These are phyloP conservation scores for Ogataea saltuana DNA, from an alignment of 805 yeast species.

Conservation along the genomic window DNA sequence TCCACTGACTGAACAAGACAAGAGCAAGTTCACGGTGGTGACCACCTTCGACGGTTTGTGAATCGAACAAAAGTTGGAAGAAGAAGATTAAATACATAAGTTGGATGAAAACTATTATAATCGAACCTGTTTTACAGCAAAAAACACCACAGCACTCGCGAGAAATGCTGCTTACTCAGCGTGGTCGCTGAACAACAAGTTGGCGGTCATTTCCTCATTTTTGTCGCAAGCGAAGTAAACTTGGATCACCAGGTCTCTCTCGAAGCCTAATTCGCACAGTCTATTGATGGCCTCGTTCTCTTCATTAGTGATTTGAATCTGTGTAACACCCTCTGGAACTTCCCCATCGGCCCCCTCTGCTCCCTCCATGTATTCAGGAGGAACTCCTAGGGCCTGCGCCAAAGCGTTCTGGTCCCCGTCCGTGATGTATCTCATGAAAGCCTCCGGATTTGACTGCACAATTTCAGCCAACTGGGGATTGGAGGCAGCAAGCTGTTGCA, in stretches of 20 bases:
- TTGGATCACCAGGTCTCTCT: constrained; percentile 81
- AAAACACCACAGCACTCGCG: too few species aligned
- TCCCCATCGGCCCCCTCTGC: constrained; percentile 40
- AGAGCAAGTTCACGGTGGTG: constrained; percentile 28
- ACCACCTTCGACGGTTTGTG: constrained; percentile 32
- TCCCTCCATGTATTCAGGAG: constrained; percentile 39
- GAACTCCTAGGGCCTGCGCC: constrained; percentile 43
- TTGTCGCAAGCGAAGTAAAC: constrained; percentile 98
- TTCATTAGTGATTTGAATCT: constrained; percentile 68
- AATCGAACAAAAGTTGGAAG: too few species aligned
- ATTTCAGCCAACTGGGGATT: constrained; percentile 84
- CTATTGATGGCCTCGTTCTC: constrained; percentile 90
- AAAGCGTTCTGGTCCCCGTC: constrained; percentile 61
- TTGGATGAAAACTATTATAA: constrained; percentile 1
- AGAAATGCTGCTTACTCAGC: too few species aligned
- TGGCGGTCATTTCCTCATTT: constrained; percentile 96
- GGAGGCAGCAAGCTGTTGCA: constrained; percentile 76
- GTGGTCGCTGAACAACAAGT: constrained; percentile 72
- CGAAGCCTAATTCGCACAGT: constrained; percentile 91
- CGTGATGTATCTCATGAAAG: constrained; percentile 71
- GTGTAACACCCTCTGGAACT: constrained; percentile 47
- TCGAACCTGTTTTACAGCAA: too few species aligned
- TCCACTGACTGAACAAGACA: constrained; percentile 42
- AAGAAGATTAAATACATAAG: constrained; percentile 8
- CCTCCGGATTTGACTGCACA: constrained; percentile 87